phyloP scores from a whole-genome alignment of 768 basidiomycete species.

The Boletus bicolor region DNA sequence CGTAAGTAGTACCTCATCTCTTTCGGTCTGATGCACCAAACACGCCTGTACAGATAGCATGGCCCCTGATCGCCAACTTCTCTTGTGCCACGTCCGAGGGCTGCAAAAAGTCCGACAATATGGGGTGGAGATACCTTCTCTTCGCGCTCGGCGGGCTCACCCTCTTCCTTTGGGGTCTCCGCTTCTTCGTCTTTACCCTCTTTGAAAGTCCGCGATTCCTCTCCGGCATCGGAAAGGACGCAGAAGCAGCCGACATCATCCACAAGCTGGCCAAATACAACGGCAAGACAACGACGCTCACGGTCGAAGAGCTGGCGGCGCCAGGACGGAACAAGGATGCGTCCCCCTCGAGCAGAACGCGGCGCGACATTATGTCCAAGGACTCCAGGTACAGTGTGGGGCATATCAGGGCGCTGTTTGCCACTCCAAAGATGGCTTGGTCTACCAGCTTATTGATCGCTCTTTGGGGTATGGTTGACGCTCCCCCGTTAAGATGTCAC shows the following conservation, averaged over 20 bases:
- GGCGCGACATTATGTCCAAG: conserved; percentile 35
- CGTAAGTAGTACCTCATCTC: conserved; percentile 23
- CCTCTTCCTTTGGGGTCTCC: conserved; percentile 49
- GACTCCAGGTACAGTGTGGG: conserved; percentile 37
- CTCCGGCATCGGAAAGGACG: conserved; percentile 51
- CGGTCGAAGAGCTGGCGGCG: conserved; percentile 42
- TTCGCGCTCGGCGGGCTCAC: conserved; percentile 52
- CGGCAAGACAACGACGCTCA: conserved; percentile 39
- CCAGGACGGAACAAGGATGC: conserved; percentile 21
- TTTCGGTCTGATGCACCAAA: neutral
- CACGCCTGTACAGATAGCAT: conserved; percentile 42
- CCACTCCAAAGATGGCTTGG: conserved; percentile 58
- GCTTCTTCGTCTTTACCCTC: conserved; percentile 51
- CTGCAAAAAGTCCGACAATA: conserved; percentile 46
- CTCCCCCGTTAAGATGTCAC: neutral
- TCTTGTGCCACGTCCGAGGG: conserved; percentile 40
- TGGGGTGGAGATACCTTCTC: conserved; percentile 64
- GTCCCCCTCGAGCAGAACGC: conserved; percentile 11
- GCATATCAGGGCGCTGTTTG: conserved; percentile 62
- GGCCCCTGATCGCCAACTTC: conserved; percentile 56
- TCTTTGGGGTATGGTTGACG: conserved; percentile 40
- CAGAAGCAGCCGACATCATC: conserved; percentile 47
- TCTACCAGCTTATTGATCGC: conserved; percentile 59
- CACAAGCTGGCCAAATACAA: conserved; percentile 52
- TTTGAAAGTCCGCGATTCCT: conserved; percentile 59